A percentile compares a stretch with the other conserved stretches of the same genome.
Conservation (phyloP, 148 eudicot genomes). For the Salicornia ramosissima region DNA sequence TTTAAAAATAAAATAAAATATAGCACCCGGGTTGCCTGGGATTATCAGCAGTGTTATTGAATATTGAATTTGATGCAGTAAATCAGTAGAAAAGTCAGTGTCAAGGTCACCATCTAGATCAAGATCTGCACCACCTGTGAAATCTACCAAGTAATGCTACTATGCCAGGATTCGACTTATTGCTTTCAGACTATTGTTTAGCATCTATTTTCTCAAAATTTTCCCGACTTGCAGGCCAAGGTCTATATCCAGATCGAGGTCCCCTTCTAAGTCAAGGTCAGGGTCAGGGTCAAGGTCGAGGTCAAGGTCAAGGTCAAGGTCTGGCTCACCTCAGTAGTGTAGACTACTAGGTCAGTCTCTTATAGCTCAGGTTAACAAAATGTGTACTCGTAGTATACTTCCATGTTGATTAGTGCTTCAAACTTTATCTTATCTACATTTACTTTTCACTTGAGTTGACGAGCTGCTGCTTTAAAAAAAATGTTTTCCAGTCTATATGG, state of each 20-base stretch:
- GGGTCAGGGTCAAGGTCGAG: too few species aligned
- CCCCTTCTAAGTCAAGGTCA: conserved; percentile 38
- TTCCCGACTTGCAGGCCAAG: conserved; percentile 30
- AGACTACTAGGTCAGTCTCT: neutral
- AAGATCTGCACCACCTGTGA: conserved; percentile 74
- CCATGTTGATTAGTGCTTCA: too few species aligned
- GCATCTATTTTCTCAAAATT: neutral
- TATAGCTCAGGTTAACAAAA: neutral
- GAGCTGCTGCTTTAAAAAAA: neutral
- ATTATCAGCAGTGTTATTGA: conserved; percentile 7
- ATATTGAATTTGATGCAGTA: conserved; percentile 50
- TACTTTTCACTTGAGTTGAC: neutral
- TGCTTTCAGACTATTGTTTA: neutral
- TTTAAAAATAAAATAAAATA: too few species aligned
- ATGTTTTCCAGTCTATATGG: neutral
- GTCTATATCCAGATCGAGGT: conserved; percentile 44
- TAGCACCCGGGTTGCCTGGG: neutral
- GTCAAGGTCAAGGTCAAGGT: conserved; percentile 40
- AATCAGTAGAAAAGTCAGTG: conserved; percentile 50
- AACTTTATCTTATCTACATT: neutral
- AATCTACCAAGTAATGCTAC: conserved; percentile 51
- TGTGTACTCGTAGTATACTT: too few species aligned
- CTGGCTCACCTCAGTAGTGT: conserved; percentile 33
- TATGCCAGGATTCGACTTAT: neutral
- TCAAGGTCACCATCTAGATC: conserved; percentile 73